Evolutionary conservation across 768 basidiomycete species (phyloP), one percentile per base, ranked within the genome.

Genomic region (Exidia glandulosa): DNA sequence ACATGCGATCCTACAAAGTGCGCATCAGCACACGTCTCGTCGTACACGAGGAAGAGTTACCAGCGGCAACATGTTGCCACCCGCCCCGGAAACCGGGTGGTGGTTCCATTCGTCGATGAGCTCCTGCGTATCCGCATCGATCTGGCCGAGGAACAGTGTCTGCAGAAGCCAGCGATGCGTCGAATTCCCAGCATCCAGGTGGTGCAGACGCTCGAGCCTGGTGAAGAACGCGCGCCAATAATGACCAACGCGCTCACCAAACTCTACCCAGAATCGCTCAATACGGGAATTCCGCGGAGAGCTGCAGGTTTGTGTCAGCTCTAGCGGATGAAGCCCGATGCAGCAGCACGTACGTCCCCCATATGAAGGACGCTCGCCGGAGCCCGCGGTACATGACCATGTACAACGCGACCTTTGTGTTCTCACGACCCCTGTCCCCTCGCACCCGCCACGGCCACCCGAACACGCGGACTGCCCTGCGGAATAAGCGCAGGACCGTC

Each of bases 401-500:
- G 23, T 61, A 70, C 0, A 69, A 56, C 2, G 74, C 68, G 9
- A 72, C 68, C 9, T 64, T 59, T 7, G 63, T 63, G 62, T 77
- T 78, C 60, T 77, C 74, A 0, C 69, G 67, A 1, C 73, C 75
- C 9, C 67, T 62, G 65, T 76, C 73, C 1, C 69, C 72, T n/a
- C 69, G 57, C 2, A 74, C 57, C 4, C 70, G 59, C 5, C 71
- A 73, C 16, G 75, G 75, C 16, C 55, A 47, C 3, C 25, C 66
- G 54, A 61, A 71, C 19, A 12, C 19, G 2, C 19, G 2, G 3
- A 63, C 52, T 0, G 66, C 66, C 14, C 32, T 14, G 0, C 65
- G 32, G 52, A 74, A 74, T 6, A 69, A 45, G 2, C 63, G 7
- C 0, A 71, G 57, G 1, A 74, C 70, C 0, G 63, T 74, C 19